A percentile compares a stretch with the other conserved stretches of the same genome.
These are phyloP conservation scores for Mycena sp. DNA, from an alignment of 1,284 basidiomycete genomes.

Conservation along the genomic window DNA sequence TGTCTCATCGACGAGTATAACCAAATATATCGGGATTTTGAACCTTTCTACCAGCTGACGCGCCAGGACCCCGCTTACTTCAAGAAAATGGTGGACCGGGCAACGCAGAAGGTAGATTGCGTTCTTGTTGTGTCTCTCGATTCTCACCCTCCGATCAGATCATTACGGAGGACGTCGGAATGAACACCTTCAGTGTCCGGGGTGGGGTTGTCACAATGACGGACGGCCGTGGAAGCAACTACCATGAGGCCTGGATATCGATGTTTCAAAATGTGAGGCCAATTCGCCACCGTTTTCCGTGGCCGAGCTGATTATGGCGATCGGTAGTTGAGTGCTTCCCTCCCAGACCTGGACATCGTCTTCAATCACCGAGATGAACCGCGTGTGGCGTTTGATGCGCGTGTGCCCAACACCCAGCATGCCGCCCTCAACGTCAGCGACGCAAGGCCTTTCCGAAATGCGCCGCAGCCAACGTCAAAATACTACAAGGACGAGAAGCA, in stretches of 20 bases:
- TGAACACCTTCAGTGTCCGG: constrained; percentile 19
- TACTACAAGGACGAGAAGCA: constrained; percentile 22
- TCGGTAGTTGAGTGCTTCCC: background rate
- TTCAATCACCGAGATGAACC: constrained; percentile 30
- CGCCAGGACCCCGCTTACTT: constrained; percentile 13
- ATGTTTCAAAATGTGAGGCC: constrained; percentile 16
- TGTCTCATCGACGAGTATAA: constrained; percentile 30
- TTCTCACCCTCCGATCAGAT: background rate
- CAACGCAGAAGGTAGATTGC: constrained; percentile 4
- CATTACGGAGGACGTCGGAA: constrained; percentile 8
- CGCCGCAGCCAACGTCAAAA: constrained; percentile 19
- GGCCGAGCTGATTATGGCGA: background rate
- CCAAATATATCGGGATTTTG: constrained; percentile 24
- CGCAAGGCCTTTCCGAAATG: constrained; percentile 9
- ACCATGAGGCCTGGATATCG: constrained; percentile 15
- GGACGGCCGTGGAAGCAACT: constrained; percentile 15
- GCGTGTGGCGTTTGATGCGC: constrained; percentile 26
- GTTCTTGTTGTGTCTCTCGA: background rate
- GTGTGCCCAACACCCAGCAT: background rate
- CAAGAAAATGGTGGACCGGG: constrained; percentile 13
- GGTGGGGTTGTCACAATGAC: background rate
- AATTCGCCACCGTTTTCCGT: too few relatives aligned
- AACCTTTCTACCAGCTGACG: constrained; percentile 24
- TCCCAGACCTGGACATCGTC: constrained; percentile 21
- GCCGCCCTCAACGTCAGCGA: constrained; percentile 5